phyloP scores from a whole-genome alignment of 1,284 basidiomycete genomes.

The Heterobasidion annosum region DNA sequence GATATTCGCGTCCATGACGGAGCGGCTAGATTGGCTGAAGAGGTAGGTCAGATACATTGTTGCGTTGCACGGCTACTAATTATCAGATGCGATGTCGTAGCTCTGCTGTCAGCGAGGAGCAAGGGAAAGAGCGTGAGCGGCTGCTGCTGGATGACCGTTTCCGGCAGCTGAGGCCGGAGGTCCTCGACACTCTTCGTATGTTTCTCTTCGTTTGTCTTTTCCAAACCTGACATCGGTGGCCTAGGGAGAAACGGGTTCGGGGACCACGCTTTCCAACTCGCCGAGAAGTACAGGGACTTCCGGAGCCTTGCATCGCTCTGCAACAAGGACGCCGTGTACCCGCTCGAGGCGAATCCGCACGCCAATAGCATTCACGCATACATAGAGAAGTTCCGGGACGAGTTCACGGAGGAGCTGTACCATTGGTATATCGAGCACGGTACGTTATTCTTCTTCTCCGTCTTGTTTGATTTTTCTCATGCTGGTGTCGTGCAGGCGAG shows the following conservation, averaged over 20 bases:
- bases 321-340: conserved; percentile 57
- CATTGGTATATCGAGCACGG: conserved; percentile 80
- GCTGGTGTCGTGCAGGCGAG: conserved; percentile 39
- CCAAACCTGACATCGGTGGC: background rate
- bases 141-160: conserved; percentile 59
- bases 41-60: conserved; percentile 34
- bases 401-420: conserved; percentile 85
- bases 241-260: conserved; percentile 61
- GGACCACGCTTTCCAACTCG: conserved; percentile 69
- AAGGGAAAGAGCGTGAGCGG: conserved; percentile 40
- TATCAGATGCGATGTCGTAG: conserved; percentile 19
- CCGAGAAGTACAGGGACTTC: conserved; percentile 83
- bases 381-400: conserved; percentile 73
- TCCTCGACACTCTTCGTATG: conserved; percentile 73
- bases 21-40: conserved; percentile 61
- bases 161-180: conserved; percentile 55
- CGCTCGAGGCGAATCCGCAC: conserved; percentile 55
- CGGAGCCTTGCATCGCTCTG: conserved; percentile 76
- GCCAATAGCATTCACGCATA: conserved; percentile 57
- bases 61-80: background rate
- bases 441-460: conserved; percentile 17
- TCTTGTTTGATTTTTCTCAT: conserved; percentile 1
- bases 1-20: conserved; percentile 66
- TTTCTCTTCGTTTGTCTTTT: conserved; percentile 5
- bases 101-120: conserved; percentile 32